Conservation (phyloP, 306 rosid species). For the Malus sieversii region DNA sequence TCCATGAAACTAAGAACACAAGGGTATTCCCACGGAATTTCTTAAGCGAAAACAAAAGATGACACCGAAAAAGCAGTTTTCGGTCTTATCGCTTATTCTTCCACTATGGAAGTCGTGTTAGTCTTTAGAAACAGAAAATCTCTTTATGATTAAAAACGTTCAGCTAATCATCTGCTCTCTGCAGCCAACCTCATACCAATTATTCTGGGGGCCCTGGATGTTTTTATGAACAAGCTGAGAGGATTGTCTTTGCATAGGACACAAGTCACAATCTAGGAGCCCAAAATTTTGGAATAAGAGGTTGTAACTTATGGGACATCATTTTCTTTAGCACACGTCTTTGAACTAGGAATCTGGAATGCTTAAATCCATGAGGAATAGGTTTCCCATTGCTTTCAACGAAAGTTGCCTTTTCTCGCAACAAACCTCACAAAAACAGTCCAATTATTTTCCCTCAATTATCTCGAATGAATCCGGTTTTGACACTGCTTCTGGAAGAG, state of each 20-base stretch:
- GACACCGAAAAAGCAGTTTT: not conserved
- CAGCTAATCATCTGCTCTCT: not conserved
- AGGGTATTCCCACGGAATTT: not conserved
- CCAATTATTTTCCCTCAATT: conserved; percentile 24
- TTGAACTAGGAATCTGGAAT: conserved; percentile 49
- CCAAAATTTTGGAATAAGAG: conserved; percentile 22
- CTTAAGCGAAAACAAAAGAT: not conserved
- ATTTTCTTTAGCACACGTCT: conserved; percentile 25
- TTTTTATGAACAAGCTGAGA: not conserved
- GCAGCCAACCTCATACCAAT: not conserved
- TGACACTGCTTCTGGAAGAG: not conserved
- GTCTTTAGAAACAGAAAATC: not conserved
- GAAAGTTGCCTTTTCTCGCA: conserved; percentile 37
- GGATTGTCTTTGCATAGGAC: not conserved
- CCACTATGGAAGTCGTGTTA: not conserved
- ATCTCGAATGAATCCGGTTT: conserved; percentile 3
- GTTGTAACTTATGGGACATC: conserved; percentile 29
- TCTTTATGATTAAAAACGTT: not conserved
- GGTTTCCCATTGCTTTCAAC: conserved; percentile 52
- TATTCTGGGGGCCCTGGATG: not conserved
- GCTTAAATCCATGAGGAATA: conserved; percentile 24
- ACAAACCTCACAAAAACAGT: conserved; percentile 21
- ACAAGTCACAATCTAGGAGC: conserved; percentile 5
- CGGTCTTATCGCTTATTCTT: not conserved
- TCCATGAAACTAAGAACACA: not conserved